Evolutionary conservation across 129 eudicot species (phyloP).

Genomic region (Solidago caesia): DNA sequence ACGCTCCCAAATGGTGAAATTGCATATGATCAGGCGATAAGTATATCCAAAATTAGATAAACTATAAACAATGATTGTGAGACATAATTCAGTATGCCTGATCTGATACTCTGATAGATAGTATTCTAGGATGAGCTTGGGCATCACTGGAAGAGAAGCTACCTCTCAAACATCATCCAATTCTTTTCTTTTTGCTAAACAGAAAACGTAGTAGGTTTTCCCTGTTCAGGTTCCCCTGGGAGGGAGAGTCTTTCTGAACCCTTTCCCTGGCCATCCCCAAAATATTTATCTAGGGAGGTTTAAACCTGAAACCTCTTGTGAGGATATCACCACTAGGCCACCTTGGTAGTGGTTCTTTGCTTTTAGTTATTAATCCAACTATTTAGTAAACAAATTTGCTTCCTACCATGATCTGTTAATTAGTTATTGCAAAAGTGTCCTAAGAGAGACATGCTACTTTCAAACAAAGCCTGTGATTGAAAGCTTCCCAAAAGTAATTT

Average conservation of each 20-base stretch:
- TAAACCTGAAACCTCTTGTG: background rate
- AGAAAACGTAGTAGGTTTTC: no score
- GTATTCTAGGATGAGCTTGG: background rate
- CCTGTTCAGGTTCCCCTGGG: no score
- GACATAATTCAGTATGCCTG: background rate
- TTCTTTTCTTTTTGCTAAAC: no score
- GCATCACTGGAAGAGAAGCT: background rate
- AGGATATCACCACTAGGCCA: background rate
- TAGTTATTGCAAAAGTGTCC: constrained; percentile 7
- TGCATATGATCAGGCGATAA: constrained; percentile 2
- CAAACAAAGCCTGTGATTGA: background rate
- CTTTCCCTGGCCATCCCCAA: no score
- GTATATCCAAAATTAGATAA: background rate
- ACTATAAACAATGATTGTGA: background rate
- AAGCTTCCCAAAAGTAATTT: constrained; percentile 15
- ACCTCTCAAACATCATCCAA: no score
- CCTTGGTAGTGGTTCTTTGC: background rate
- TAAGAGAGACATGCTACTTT: constrained; percentile 14
- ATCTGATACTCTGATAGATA: background rate
- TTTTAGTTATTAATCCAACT: background rate
- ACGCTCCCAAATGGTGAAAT: constrained; percentile 17
- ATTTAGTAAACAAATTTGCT: background rate
- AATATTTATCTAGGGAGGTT: background rate
- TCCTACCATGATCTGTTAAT: background rate
- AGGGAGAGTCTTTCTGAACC: no score